These are phyloP conservation scores for Tympanopsis confertula DNA, from an alignment of 2,329 filamentous ascomycete genomes.

Conservation along the genomic window DNA sequence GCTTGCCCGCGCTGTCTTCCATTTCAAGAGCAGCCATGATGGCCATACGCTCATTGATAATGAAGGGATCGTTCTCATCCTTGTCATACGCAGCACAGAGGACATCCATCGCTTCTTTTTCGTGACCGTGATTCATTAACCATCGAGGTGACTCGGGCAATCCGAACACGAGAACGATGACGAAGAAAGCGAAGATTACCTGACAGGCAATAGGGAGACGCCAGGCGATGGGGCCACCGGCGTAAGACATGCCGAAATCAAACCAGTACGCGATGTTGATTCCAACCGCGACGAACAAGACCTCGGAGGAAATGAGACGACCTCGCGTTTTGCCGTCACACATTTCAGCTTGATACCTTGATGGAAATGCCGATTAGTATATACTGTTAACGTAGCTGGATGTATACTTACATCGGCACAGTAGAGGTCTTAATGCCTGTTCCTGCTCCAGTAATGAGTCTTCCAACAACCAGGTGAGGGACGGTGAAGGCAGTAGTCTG, in stretches of 20 bases:
- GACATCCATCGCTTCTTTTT: constrained; percentile 10
- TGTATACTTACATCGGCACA: constrained; percentile 11
- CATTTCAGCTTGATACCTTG: constrained; percentile 23
- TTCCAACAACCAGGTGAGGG: constrained; percentile 26
- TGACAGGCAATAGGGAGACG: constrained; percentile 5
- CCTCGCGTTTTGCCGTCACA: constrained; percentile 22
- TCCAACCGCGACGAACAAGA: constrained; percentile 5
- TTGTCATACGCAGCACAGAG: constrained; percentile 18
- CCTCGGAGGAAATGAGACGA: constrained; percentile 20
- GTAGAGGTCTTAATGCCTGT: constrained; percentile 13
- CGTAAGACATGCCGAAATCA: constrained; percentile 1
- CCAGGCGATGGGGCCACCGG: not conserved
- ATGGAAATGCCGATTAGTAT: not conserved
- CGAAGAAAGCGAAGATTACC: constrained; percentile 9
- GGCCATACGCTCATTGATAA: constrained; percentile 13
- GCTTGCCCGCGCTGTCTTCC: constrained; percentile 16
- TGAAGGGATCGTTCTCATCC: constrained; percentile 13
- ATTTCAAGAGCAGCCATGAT: constrained; percentile 18
- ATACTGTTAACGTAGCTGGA: too few relatives aligned
- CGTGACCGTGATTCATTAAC: constrained; percentile 7
- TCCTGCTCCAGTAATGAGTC: constrained; percentile 19
- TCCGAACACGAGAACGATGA: constrained; percentile 5
- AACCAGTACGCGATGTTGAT: constrained; percentile 5
- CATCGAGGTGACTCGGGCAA: constrained; percentile 9
- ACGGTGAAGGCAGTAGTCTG: constrained; percentile 19